Conservation (phyloP, 1,284 basidiomycete species). For the Ustilago tritici region DNA sequence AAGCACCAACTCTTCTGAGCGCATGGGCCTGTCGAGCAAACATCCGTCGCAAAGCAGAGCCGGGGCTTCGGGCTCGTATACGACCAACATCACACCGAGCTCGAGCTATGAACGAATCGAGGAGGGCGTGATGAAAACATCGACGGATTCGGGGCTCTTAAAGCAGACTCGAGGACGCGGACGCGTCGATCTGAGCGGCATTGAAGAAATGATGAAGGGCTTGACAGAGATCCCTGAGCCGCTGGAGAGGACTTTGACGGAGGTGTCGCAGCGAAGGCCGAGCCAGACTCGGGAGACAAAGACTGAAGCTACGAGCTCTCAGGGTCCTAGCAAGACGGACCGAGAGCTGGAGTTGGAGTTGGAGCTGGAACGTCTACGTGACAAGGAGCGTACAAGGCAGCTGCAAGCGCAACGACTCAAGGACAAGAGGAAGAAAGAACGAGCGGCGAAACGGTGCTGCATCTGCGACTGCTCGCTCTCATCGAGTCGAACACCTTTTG, state of each 20-base stretch:
- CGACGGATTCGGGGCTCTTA: not conserved
- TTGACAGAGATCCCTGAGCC: constrained; percentile 37
- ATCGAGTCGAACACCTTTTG: constrained; percentile 50
- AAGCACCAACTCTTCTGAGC: constrained; percentile 17
- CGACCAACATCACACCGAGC: constrained; percentile 51
- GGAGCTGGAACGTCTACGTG: constrained; percentile 40
- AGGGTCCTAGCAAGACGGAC: constrained; percentile 20
- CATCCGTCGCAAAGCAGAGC: not conserved
- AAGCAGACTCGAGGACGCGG: constrained; percentile 17
- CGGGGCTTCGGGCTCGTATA: not conserved
- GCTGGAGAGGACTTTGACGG: constrained; percentile 19
- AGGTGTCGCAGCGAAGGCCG: not conserved
- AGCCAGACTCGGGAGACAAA: not conserved
- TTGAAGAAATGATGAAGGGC: constrained; percentile 57
- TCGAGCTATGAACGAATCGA: constrained; percentile 49
- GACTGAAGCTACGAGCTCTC: not conserved
- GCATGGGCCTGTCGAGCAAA: constrained; percentile 6
- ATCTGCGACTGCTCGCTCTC: constrained; percentile 56
- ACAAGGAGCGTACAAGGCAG: constrained; percentile 36
- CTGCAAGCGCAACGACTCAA: constrained; percentile 32
- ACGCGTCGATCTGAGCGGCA: constrained; percentile 43
- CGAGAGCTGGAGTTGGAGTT: constrained; percentile 30
- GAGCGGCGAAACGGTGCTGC: constrained; percentile 45
- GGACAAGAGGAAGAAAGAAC: constrained; percentile 40
- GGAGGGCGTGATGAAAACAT: constrained; percentile 10